Conservation (phyloP, 192 early-diverging fungal genomes). For the Entrophospora sp. region DNA sequence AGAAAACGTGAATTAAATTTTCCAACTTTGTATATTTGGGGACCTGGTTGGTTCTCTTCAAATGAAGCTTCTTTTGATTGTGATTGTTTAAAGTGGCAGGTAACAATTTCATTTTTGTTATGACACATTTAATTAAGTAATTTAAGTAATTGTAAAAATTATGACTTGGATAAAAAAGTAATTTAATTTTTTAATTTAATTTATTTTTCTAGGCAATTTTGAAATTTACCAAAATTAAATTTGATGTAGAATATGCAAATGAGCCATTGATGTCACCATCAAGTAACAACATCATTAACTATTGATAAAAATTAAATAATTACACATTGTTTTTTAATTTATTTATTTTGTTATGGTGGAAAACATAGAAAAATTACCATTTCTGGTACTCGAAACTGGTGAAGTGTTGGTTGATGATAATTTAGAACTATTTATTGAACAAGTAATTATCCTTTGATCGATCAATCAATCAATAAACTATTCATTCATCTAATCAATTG, state of each 20-base stretch:
- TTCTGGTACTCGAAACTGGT: constrained; percentile 36
- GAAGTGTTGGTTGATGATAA: constrained; percentile 33
- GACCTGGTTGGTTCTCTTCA: constrained; percentile 25
- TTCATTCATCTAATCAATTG: background rate
- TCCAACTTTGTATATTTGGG: constrained; percentile 44
- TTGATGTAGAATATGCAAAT: constrained; percentile 33
- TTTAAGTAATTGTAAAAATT: background rate
- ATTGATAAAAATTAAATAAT: no score
- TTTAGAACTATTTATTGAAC: constrained; percentile 29
- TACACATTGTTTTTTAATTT: no score
- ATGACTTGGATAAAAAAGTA: background rate
- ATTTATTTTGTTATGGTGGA: background rate
- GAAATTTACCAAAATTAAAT: constrained; percentile 36
- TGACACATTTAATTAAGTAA: background rate
- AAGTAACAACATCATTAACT: no score
- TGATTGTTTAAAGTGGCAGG: constrained; percentile 45
- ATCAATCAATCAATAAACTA: background rate
- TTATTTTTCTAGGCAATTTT: constrained; percentile 38
- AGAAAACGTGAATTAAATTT: constrained; percentile 18
- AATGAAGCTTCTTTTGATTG: constrained; percentile 38
- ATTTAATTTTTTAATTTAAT: background rate
- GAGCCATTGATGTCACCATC: constrained; percentile 49
- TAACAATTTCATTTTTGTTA: no score
- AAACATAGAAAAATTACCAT: constrained; percentile 43
- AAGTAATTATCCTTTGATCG: background rate